Evolutionary conservation across 768 basidiomycete species (phyloP).

Genomic region (Rhizopogon vesiculosus): DNA sequence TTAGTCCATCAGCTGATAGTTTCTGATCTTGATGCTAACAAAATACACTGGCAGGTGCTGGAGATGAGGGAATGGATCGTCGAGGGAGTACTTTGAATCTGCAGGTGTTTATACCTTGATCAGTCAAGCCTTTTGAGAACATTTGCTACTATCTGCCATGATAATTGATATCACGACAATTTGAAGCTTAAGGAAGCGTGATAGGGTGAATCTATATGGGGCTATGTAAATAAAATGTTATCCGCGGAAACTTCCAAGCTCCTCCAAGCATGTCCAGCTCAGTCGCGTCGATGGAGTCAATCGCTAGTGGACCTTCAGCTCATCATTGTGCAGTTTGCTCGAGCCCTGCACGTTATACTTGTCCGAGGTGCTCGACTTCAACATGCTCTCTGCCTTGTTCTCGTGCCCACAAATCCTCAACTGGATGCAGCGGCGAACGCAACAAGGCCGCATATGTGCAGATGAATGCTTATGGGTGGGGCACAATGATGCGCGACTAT

Average conservation of each 20-base stretch:
- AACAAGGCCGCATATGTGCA: conserved; percentile 71
- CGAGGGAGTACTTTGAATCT: no score
- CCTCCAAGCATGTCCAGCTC: not conserved
- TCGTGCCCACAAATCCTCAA: conserved; percentile 55
- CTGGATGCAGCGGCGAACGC: conserved; percentile 66
- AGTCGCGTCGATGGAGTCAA: not conserved
- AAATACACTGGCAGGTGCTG: conserved; percentile 28
- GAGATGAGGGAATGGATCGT: conserved; percentile 7
- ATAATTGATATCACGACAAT: no score
- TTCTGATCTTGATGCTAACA: not conserved
- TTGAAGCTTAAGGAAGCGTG: no score
- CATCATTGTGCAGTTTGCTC: conserved; percentile 48
- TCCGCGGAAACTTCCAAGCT: no score
- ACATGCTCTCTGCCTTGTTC: conserved; percentile 77
- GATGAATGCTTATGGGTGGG: conserved; percentile 83
- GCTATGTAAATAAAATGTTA: no score
- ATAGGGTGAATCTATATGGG: no score
- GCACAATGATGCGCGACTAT: conserved; percentile 88
- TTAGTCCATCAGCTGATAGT: conserved; percentile 16
- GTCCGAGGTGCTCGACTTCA: conserved; percentile 66
- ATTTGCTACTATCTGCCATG: no score
- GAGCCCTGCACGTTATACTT: conserved; percentile 61
- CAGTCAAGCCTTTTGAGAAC: no score
- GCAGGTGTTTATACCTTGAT: no score
- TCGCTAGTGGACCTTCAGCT: not conserved